phyloP scores from a whole-genome alignment of 2,329 filamentous ascomycete species.

The Xylariaceae sp. region DNA sequence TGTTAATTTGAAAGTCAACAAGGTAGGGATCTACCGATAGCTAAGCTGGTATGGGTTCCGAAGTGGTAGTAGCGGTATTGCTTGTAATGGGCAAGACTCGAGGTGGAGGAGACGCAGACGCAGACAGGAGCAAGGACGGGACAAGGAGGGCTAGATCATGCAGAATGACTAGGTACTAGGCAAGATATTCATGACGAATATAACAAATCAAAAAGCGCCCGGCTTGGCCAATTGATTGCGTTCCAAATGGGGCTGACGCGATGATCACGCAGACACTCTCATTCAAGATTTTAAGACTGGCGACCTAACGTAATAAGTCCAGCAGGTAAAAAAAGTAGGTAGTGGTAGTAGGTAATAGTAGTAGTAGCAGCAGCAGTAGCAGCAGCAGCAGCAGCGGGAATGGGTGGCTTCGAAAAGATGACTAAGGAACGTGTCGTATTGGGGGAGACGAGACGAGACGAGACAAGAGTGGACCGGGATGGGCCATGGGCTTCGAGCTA shows the following conservation, averaged over 20 bases:
- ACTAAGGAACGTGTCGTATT: slow-evolving; percentile 1
- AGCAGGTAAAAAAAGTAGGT: too few relatives aligned
- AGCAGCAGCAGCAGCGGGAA: neutral
- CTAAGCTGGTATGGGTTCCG: neutral
- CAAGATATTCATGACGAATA: slow-evolving; percentile 11
- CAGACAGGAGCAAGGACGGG: neutral
- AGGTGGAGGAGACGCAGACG: neutral
- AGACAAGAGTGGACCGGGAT: slow-evolving; percentile 13
- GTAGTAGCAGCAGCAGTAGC: too few relatives aligned
- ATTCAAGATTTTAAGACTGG: slow-evolving; percentile 4
- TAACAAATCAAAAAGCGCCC: slow-evolving; percentile 1
- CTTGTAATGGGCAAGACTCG: too few relatives aligned
- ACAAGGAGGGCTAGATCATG: slow-evolving; percentile 1
- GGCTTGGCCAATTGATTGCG: slow-evolving; percentile 14
- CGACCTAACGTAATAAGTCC: slow-evolving; percentile 5
- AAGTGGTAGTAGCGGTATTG: too few relatives aligned
- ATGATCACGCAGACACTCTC: slow-evolving; percentile 16
- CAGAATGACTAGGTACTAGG: neutral
- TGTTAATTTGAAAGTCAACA: neutral
- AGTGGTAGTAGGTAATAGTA: too few relatives aligned
- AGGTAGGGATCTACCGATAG: slow-evolving; percentile 1
- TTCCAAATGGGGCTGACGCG: slow-evolving; percentile 21
- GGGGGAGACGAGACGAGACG: neutral
- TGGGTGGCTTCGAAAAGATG: slow-evolving; percentile 4
- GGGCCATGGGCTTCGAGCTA: neutral